Conservation (phyloP, 2,329 filamentous ascomycete species). For the Verticillium nonalfalfae region DNA sequence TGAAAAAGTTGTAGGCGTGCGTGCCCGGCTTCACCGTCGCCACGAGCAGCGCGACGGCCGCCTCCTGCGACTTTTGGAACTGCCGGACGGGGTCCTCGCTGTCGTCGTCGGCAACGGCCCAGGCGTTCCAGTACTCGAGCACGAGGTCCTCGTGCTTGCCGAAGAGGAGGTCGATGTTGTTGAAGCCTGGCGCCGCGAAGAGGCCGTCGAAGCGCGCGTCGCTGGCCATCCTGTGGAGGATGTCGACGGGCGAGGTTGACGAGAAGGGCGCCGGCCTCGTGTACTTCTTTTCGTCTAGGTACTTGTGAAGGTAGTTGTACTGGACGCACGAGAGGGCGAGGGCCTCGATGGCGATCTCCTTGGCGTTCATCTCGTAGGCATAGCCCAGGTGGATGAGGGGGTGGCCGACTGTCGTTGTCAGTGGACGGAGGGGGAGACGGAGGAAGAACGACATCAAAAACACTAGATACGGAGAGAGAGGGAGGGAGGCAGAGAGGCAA, state of each 20-base stretch:
- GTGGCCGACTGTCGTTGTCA: slow-evolving; percentile 60
- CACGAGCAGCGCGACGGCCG: slow-evolving; percentile 55
- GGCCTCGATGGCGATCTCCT: slow-evolving; percentile 84
- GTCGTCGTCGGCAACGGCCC: slow-evolving; percentile 45
- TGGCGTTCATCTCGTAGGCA: slow-evolving; percentile 80
- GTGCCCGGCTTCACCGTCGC: slow-evolving; percentile 50
- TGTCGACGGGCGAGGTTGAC: slow-evolving; percentile 58
- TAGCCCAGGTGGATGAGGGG: slow-evolving; percentile 95
- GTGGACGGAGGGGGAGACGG: too few species aligned
- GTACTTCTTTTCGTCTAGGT: slow-evolving; percentile 67
- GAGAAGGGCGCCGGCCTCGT: slow-evolving; percentile 55
- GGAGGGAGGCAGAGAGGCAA: neutral
- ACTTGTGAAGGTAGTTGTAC: slow-evolving; percentile 57
- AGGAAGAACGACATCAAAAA: too few species aligned
- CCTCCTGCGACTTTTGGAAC: slow-evolving; percentile 66
- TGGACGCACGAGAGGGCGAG: slow-evolving; percentile 59
- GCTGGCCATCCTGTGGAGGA: slow-evolving; percentile 61
- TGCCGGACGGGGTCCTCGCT: slow-evolving; percentile 58
- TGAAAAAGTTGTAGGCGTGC: slow-evolving; percentile 73
- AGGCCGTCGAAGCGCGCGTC: slow-evolving; percentile 67
- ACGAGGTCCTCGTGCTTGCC: slow-evolving; percentile 61
- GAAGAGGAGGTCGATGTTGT: slow-evolving; percentile 65
- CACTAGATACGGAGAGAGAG: too few species aligned
- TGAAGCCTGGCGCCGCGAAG: slow-evolving; percentile 49
- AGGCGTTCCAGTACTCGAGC: slow-evolving; percentile 87